A percentile compares a stretch with the other conserved stretches of the same genome.
Evolutionary conservation across 2,329 filamentous ascomycete genomes (phyloP).

Genomic region (Scedosporium minutisporum): DNA sequence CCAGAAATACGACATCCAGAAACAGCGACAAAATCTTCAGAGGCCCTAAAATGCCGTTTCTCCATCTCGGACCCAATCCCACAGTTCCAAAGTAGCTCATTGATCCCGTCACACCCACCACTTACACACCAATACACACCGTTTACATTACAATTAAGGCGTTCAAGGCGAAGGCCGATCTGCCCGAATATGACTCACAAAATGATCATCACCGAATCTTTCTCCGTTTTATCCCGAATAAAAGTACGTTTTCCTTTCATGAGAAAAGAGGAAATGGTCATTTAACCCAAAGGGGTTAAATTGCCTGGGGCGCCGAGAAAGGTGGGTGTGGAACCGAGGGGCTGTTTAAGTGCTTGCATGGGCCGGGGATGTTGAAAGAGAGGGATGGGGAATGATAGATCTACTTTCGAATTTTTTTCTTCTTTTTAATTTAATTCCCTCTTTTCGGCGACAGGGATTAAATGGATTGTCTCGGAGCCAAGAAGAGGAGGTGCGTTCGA

Average conservation of each 20-base stretch:
- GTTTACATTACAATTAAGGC: background rate
- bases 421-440: background rate
- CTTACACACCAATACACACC: background rate
- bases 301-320: background rate
- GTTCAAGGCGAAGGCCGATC: background rate
- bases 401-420: background rate
- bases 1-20: background rate
- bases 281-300: background rate
- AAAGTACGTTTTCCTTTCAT: background rate
- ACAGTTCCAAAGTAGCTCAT: background rate
- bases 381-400: background rate
- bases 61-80: background rate
- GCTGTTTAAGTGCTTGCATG: background rate
- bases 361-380: background rate
- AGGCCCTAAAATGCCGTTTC: too few species aligned
- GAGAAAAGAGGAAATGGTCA: background rate
- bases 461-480: background rate
- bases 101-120: background rate
- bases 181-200: constrained; percentile 1
- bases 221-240: background rate
- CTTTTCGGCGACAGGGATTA: background rate
- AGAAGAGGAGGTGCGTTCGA: background rate
- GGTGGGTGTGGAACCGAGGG: background rate
- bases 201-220: background rate
- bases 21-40: background rate